phyloP scores from a whole-genome alignment of 2,329 filamentous ascomycete genomes.

The Ceratocystis papillata region DNA sequence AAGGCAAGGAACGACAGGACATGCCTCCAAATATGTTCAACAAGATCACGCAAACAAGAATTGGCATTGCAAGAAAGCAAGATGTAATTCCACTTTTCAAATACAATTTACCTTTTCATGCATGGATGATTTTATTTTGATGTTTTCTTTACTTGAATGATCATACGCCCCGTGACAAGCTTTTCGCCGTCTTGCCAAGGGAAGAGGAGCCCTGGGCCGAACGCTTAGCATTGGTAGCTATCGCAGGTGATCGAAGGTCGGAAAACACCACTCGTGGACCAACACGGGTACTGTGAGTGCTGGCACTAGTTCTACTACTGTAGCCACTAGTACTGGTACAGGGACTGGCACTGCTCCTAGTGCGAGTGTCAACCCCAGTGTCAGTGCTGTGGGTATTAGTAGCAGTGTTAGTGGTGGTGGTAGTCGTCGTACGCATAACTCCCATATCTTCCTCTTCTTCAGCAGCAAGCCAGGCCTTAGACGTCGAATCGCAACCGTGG shows the following conservation, averaged over 20 bases:
- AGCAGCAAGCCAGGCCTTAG: constrained; percentile 6
- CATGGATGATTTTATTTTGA: background rate
- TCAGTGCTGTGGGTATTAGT: background rate
- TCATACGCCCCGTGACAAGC: background rate
- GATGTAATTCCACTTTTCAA: background rate
- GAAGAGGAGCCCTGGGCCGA: too few relatives aligned
- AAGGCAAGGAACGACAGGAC: background rate
- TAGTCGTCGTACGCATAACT: background rate
- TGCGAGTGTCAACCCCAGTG: background rate
- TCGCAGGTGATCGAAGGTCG: background rate
- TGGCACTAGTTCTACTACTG: background rate
- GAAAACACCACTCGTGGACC: background rate
- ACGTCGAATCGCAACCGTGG: constrained; percentile 10
- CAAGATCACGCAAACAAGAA: background rate
- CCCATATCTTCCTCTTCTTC: constrained; percentile 12
- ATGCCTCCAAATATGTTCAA: background rate
- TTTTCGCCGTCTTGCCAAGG: background rate
- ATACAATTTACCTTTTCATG: background rate
- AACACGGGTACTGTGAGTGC: background rate
- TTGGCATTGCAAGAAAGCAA: background rate
- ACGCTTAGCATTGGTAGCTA: background rate
- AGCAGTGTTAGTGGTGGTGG: background rate
- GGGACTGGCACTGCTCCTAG: background rate
- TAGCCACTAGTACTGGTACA: background rate
- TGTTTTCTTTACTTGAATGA: background rate